Evolutionary conservation across 2,329 filamentous ascomycete genomes (phyloP), one percentile per base, ranked within the genome.

Genomic region (Escovopsis sp.): DNA sequence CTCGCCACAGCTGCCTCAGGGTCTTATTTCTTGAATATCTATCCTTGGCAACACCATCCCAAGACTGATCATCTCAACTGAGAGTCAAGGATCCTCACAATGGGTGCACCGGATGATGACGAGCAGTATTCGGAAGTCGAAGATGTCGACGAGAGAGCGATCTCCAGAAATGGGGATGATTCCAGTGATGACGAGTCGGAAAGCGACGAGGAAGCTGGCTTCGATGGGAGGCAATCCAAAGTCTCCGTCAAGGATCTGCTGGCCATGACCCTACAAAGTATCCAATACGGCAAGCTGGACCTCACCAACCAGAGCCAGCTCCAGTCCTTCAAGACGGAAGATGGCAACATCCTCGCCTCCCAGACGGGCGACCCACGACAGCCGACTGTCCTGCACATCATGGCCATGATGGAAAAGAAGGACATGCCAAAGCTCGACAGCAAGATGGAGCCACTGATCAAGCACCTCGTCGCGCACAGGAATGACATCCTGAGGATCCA

Each of bases 311-410:
- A 30, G 26, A 40, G 33, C 42, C 40, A 43, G 18, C 19, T 42
- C 9, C 37, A 43, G 38, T 34, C 44, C 11, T 51, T 49, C 23
- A 36, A 33, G 11, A 15, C 34, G 10, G n/a, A 35, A 11, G 39
- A 45, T 18, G 49, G 49, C 4, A 32, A 45, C 4, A 6, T 33
- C 6, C 44, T 51, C 15, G 43, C 45, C 6, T 38, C 40, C 10
- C 34, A 39, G 4, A 51, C 48, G 8, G 42, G 45, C 33, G 49
- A 49, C 10, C 26, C 33, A 9, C 39, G 43, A 10, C 38, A 42
- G 15, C 49, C 49, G 8, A 51, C 49, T 10, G 49, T 40, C 6
- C 30, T 51, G 4, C 49, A 51, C 33, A 46, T 48, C 26, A 49
- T 51, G 18, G 49, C 49, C 2, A 39, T 26, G 11, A 45, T 43